phyloP scores from a whole-genome alignment of 768 basidiomycete species.

The Tricholoma hemisulphureum region DNA sequence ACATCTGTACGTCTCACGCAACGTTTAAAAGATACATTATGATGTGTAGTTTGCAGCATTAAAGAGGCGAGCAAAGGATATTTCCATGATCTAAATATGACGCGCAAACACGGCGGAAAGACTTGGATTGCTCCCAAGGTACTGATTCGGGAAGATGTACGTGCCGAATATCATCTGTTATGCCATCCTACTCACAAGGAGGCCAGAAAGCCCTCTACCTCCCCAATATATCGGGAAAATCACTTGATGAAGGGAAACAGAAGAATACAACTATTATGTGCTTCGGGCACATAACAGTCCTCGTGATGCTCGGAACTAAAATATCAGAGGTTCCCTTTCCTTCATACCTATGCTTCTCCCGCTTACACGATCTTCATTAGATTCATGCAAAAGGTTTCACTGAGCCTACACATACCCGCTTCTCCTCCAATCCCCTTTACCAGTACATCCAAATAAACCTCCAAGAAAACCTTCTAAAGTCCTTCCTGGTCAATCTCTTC shows the following conservation, averaged over 20 bases:
- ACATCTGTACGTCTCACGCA: constrained; percentile 46
- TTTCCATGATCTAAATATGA: constrained; percentile 80
- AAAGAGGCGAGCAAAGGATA: constrained; percentile 73
- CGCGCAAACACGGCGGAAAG: constrained; percentile 84
- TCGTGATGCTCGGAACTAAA: constrained; percentile 80
- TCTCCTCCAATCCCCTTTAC: constrained; percentile 55
- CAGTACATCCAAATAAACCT: constrained; percentile 86
- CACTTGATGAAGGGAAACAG: constrained; percentile 51
- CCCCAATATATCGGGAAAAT: constrained; percentile 78
- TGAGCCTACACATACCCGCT: constrained; percentile 52
- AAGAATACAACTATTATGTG: constrained; percentile 80
- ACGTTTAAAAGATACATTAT: not conserved
- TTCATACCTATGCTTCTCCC: not conserved
- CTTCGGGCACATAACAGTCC: constrained; percentile 70
- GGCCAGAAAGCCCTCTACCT: constrained; percentile 86
- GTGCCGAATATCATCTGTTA: constrained; percentile 25
- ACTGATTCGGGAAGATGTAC: constrained; percentile 86
- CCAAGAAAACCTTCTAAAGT: constrained; percentile 92
- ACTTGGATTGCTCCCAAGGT: constrained; percentile 91
- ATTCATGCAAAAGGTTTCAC: constrained; percentile 77
- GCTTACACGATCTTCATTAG: constrained; percentile 39
- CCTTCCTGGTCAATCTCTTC: constrained; percentile 84
- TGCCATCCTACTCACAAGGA: constrained; percentile 1
- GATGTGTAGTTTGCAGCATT: constrained; percentile 30
- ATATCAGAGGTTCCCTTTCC: constrained; percentile 73